Evolutionary conservation across 441 rosid genomes (phyloP).

Genomic region (Iberis amara): DNA sequence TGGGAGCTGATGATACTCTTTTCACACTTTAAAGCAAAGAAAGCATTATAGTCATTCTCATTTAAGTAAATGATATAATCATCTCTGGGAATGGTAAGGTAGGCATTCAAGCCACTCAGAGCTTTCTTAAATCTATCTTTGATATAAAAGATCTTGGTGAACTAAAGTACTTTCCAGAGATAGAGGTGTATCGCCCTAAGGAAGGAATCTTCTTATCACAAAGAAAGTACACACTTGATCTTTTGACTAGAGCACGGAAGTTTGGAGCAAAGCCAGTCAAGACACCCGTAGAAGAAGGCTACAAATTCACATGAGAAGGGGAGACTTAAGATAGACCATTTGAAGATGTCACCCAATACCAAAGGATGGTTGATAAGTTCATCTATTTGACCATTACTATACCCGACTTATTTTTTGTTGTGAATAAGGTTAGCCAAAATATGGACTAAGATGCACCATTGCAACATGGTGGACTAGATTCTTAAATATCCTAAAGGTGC

Average conservation of each 20-base stretch:
- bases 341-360: neutral
- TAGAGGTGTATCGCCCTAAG: neutral
- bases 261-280: neutral
- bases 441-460: neutral
- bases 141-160: neutral
- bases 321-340: neutral
- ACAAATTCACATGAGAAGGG: neutral
- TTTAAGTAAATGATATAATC: neutral
- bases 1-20: neutral
- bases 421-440: neutral
- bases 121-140: neutral
- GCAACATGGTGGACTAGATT: neutral
- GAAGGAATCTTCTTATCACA: neutral
- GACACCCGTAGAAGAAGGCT: neutral
- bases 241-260: no score
- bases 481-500: neutral
- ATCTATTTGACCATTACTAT: neutral
- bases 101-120: neutral
- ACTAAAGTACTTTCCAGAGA: neutral
- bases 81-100: neutral
- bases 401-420: neutral
- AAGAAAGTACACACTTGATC: no score
- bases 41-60: neutral
- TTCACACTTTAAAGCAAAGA: no score
- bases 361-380: neutral